Evolutionary conservation across 148 eudicot species (phyloP).

Genomic region (Selenicereus undatus): DNA sequence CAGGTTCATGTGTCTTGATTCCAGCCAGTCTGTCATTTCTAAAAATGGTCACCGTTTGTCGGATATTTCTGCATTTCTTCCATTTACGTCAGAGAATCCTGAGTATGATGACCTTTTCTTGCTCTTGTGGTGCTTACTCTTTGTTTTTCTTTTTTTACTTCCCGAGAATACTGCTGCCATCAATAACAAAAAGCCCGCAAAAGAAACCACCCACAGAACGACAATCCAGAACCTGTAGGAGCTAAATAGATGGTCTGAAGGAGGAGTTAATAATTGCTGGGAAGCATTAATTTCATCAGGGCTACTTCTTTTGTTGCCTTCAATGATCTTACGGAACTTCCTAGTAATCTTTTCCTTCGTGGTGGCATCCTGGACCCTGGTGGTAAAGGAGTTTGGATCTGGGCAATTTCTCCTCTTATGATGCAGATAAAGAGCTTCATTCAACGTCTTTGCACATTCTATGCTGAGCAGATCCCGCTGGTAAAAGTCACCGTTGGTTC

Average conservation of each 20-base stretch:
- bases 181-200: slow-evolving; percentile 50
- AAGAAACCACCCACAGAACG: slow-evolving; percentile 51
- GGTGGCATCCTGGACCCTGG: slow-evolving; percentile 11
- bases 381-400: slow-evolving; percentile 34
- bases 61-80: slow-evolving; percentile 41
- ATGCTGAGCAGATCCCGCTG: slow-evolving; percentile 74
- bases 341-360: slow-evolving; percentile 29
- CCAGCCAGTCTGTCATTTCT: not conserved
- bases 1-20: not conserved
- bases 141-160: slow-evolving; percentile 46
- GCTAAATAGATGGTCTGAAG: slow-evolving; percentile 33
- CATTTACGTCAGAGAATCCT: slow-evolving; percentile 40
- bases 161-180: slow-evolving; percentile 41
- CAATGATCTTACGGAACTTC: slow-evolving; percentile 40
- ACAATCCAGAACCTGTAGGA: slow-evolving; percentile 63
- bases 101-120: slow-evolving; percentile 49
- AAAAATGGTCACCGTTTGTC: slow-evolving; percentile 28
- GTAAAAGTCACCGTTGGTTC: slow-evolving; percentile 36
- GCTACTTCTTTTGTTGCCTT: slow-evolving; percentile 17
- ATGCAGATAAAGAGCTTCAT: slow-evolving; percentile 63
- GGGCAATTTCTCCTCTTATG: slow-evolving; percentile 58
- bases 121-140: slow-evolving; percentile 55
- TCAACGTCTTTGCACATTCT: slow-evolving; percentile 68
- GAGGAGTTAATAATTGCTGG: slow-evolving; percentile 28
- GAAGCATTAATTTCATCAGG: slow-evolving; percentile 25